Conservation (phyloP, 768 basidiomycete genomes). For the Mycena galopus region DNA sequence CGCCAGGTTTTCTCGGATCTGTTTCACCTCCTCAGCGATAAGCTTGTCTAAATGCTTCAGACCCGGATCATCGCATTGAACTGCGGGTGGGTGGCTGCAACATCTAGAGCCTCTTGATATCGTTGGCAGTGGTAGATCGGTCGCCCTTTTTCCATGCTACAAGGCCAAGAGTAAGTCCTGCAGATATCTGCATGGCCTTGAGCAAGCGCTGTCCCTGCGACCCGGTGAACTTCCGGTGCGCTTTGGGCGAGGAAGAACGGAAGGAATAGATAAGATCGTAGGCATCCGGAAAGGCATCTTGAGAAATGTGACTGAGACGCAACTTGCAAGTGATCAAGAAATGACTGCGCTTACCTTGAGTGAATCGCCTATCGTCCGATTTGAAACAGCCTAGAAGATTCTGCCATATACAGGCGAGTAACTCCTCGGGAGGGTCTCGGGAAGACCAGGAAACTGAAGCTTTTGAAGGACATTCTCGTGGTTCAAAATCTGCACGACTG, state of each 20-base stretch:
- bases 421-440: conserved; percentile 40
- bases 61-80: conserved; percentile 29
- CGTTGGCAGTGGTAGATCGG: conserved; percentile 49
- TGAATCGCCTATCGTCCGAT: not conserved
- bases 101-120: conserved; percentile 47
- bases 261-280: conserved; percentile 47
- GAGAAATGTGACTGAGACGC: conserved; percentile 7
- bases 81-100: conserved; percentile 42
- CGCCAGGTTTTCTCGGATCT: conserved; percentile 41
- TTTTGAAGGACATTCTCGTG: conserved; percentile 43
- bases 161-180: conserved; percentile 45
- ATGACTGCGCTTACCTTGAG: conserved; percentile 3
- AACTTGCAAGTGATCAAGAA: conserved; percentile 38
- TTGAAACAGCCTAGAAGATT: conserved; percentile 45
- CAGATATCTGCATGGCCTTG: conserved; percentile 49
- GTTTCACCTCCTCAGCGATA: conserved; percentile 37
- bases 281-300: conserved; percentile 43
- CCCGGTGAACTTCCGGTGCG: conserved; percentile 39
- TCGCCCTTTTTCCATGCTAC: conserved; percentile 48
- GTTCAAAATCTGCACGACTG: conserved; percentile 45
- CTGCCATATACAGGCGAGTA: conserved; percentile 43
- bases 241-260: conserved; percentile 33
- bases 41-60: conserved; percentile 39
- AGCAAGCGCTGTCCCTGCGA: conserved; percentile 40
- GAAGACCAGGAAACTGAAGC: conserved; percentile 29